phyloP scores from a whole-genome alignment of 305 asterid species.

The Nicotiana rustica region DNA sequence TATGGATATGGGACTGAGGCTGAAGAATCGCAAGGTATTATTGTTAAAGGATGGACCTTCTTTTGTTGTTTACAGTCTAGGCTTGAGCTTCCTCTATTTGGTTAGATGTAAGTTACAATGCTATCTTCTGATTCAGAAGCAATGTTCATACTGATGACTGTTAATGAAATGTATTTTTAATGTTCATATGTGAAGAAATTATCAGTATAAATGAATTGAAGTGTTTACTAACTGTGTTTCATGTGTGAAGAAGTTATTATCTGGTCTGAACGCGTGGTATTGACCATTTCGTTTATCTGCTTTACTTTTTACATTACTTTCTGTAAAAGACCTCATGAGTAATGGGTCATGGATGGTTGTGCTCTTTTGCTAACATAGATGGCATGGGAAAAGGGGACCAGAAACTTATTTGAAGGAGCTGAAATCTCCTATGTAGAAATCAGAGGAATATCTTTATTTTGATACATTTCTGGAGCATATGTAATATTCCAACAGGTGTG shows the following conservation, averaged over 20 bases:
- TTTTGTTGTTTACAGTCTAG: not conserved
- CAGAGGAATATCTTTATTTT: not conserved
- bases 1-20: conserved; percentile 98
- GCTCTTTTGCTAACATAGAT: not conserved
- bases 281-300: conserved; percentile 10
- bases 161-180: not conserved
- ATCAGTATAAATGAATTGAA: conserved; percentile 14
- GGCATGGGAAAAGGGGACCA: not conserved
- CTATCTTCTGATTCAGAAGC: conserved; percentile 24
- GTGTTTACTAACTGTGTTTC: not conserved
- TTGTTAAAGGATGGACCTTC: not conserved
- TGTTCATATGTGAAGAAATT: conserved; percentile 4
- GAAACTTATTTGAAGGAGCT: not conserved
- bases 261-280: not conserved
- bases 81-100: not conserved
- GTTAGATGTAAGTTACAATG: not conserved
- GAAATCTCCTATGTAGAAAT: not conserved
- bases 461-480: conserved; percentile 1
- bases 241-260: conserved; percentile 19
- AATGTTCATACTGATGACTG: conserved; percentile 6
- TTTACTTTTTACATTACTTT: not conserved
- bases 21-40: conserved; percentile 95
- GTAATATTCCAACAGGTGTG: not conserved
- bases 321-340: conserved; percentile 19
- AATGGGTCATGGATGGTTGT: conserved; percentile 1